These are phyloP conservation scores for Ophiostoma quercus DNA, from an alignment of 2,329 filamentous ascomycete genomes.

Conservation along the genomic window DNA sequence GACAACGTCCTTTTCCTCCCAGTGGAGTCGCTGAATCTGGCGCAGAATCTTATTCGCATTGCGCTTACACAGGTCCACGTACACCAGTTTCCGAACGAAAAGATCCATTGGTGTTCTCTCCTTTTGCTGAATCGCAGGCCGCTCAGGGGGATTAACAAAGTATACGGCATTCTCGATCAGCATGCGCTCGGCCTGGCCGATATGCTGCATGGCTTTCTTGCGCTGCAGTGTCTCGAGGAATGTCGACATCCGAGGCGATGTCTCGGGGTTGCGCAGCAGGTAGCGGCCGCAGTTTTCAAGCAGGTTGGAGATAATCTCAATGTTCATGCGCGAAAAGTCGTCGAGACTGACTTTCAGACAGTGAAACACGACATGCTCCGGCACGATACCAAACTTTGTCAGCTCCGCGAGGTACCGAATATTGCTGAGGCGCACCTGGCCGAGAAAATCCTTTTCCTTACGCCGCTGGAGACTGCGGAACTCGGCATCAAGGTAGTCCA, in stretches of 20 bases:
- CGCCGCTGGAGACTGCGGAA: constrained; percentile 94
- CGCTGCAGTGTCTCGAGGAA: constrained; percentile 93
- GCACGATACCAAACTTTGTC: constrained; percentile 96
- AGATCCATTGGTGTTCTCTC: constrained; percentile 89
- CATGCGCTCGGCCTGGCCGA: constrained; percentile 95
- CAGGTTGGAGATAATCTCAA: constrained; percentile 94
- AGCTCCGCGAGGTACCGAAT: constrained; percentile 96
- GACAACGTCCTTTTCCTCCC: constrained; percentile 81
- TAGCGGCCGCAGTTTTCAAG: constrained; percentile 96
- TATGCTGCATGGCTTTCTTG: constrained; percentile 92
- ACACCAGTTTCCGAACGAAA: constrained; percentile 88
- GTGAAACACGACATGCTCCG: constrained; percentile 97
- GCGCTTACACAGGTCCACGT: constrained; percentile 87
- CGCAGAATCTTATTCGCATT: constrained; percentile 92
- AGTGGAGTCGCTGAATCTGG: constrained; percentile 90
- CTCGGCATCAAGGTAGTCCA: constrained; percentile 89
- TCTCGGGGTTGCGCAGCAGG: constrained; percentile 85
- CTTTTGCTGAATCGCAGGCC: constrained; percentile 92
- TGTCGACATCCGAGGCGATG: constrained; percentile 83
- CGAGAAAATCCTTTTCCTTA: constrained; percentile 95
- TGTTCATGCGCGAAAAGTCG: constrained; percentile 98
- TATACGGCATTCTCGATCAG: constrained; percentile 97
- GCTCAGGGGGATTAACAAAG: constrained; percentile 91
- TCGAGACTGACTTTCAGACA: constrained; percentile 96
- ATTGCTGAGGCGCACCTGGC: constrained; percentile 87